Evolutionary conservation across 2,329 filamentous ascomycete species (phyloP).

Genomic region (Hypoxylon sp.): DNA sequence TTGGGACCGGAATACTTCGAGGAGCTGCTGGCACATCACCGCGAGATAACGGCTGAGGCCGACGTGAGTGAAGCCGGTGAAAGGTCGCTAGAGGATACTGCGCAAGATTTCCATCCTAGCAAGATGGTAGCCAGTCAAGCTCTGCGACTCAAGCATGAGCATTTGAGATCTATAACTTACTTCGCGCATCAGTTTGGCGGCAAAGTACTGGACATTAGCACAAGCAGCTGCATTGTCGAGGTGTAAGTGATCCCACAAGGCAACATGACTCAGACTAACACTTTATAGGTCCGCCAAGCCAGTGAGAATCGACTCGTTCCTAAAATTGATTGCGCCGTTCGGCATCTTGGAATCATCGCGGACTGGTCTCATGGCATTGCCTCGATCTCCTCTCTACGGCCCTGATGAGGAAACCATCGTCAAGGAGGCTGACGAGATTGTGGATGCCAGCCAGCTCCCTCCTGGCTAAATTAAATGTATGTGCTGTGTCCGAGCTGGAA

Average conservation of each 20-base stretch:
- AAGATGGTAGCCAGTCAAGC: slow-evolving; percentile 89
- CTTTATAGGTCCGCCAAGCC: slow-evolving; percentile 85
- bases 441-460: slow-evolving; percentile 93
- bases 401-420: slow-evolving; percentile 74
- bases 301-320: slow-evolving; percentile 93
- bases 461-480: slow-evolving; percentile 75
- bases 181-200: slow-evolving; percentile 97
- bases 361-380: slow-evolving; percentile 96
- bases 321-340: slow-evolving; percentile 94
- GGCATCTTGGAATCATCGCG: slow-evolving; percentile 96
- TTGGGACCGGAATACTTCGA: slow-evolving; percentile 98
- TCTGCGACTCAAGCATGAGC: slow-evolving; percentile 95
- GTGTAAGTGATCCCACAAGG: slow-evolving; percentile 73
- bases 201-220: slow-evolving; percentile 98
- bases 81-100: slow-evolving; percentile 62
- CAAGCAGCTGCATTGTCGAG: slow-evolving; percentile 98
- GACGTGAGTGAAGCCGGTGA: slow-evolving; percentile 62
- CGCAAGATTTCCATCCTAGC: slow-evolving; percentile 88
- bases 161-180: slow-evolving; percentile 95
- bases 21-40: slow-evolving; percentile 94
- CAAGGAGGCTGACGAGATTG: slow-evolving; percentile 94
- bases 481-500: slow-evolving; percentile 19
- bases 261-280: slow-evolving; percentile 44
- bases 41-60: slow-evolving; percentile 78
- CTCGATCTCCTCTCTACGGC: slow-evolving; percentile 88